Evolutionary conservation across 768 basidiomycete species (phyloP).

Genomic region (Psilocybe sp.): DNA sequence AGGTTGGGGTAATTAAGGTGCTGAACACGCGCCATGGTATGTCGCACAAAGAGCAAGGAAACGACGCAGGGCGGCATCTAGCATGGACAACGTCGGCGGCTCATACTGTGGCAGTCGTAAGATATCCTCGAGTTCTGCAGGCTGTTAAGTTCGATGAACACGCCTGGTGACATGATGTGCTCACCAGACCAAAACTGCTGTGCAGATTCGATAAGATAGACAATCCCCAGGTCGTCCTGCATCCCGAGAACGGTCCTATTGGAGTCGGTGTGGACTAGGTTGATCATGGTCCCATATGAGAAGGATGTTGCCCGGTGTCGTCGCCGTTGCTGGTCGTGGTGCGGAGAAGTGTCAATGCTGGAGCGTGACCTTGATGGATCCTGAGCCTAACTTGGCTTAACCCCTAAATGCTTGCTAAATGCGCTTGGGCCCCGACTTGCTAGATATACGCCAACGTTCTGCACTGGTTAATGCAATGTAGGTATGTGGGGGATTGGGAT

Average conservation of each 20-base stretch:
- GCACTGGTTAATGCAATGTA: no score
- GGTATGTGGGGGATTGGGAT: no score
- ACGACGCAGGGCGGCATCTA: constrained; percentile 77
- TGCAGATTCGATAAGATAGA: constrained; percentile 78
- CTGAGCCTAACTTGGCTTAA: no score
- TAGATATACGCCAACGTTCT: no score
- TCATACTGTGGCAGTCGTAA: constrained; percentile 63
- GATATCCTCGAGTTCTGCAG: constrained; percentile 83
- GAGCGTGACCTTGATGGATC: not conserved
- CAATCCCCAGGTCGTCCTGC: constrained; percentile 74
- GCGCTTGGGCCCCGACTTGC: no score
- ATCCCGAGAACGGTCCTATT: constrained; percentile 33
- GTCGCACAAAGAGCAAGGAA: constrained; percentile 78
- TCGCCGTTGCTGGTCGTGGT: constrained; percentile 5
- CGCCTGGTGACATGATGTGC: constrained; percentile 18
- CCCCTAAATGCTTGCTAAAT: no score
- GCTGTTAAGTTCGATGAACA: constrained; percentile 1
- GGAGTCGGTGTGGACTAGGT: constrained; percentile 25
- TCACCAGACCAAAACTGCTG: constrained; percentile 91
- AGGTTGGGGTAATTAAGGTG: not conserved
- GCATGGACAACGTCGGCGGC: constrained; percentile 59
- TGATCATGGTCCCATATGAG: constrained; percentile 21
- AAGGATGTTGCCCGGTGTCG: constrained; percentile 8
- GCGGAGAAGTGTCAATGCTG: constrained; percentile 1
- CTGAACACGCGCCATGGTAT: constrained; percentile 71